phyloP scores from a whole-genome alignment of 352 stramenopile species.

The Phytophthora ramorum region DNA sequence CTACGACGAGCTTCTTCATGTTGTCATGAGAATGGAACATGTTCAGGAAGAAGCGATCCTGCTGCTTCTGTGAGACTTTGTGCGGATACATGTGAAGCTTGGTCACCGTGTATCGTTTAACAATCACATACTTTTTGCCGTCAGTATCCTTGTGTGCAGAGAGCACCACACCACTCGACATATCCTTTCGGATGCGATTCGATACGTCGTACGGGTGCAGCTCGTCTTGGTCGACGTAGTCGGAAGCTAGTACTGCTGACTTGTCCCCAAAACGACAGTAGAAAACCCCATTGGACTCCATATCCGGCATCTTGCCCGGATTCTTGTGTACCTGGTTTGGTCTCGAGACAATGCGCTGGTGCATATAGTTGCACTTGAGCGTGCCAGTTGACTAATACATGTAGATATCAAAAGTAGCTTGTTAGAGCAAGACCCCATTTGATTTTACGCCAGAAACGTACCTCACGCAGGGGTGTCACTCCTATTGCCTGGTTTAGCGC shows the following conservation, averaged over 20 bases:
- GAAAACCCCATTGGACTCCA: constrained; percentile 75
- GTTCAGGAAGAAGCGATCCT: constrained; percentile 59
- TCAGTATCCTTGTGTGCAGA: constrained; percentile 51
- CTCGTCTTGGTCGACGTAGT: constrained; percentile 79
- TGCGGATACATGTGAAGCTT: constrained; percentile 82
- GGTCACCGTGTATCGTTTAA: constrained; percentile 74
- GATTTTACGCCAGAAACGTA: constrained; percentile 8
- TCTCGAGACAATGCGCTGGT: constrained; percentile 73
- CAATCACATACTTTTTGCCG: constrained; percentile 65
- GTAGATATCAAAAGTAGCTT: neutral
- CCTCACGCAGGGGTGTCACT: constrained; percentile 56
- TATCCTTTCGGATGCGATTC: constrained; percentile 71
- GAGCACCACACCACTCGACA: constrained; percentile 70
- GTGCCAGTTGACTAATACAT: constrained; percentile 59
- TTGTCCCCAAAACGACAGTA: constrained; percentile 65
- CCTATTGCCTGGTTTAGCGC: constrained; percentile 57
- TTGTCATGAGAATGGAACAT: constrained; percentile 65
- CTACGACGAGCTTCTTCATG: constrained; percentile 62
- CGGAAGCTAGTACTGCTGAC: constrained; percentile 58
- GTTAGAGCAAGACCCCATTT: constrained; percentile 2
- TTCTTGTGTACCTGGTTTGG: constrained; percentile 50
- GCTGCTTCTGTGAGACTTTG: constrained; percentile 59
- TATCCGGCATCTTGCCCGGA: constrained; percentile 51
- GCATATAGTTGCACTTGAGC: constrained; percentile 78
- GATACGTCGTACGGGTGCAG: constrained; percentile 65